These are phyloP conservation scores for Exophiala spinifera DNA, from an alignment of 2,329 filamentous ascomycete species.

Conservation along the genomic window DNA sequence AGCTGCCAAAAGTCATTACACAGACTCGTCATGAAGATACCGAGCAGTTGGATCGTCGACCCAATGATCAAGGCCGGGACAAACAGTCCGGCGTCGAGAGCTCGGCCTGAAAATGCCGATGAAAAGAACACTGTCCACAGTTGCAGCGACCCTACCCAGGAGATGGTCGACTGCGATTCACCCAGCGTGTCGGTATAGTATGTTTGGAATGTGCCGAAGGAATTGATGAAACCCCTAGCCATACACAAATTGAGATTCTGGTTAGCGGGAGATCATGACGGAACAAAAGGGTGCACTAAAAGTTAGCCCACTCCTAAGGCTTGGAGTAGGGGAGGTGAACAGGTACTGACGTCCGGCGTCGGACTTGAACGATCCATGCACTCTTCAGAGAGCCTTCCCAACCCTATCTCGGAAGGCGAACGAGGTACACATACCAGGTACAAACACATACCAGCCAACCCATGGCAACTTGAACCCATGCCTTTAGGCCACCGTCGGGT, in stretches of 20 bases:
- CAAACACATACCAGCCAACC: conserved; percentile 56
- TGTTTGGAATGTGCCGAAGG: conserved; percentile 57
- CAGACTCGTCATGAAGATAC: conserved; percentile 52
- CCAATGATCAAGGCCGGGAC: conserved; percentile 44
- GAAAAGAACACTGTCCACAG: conserved; percentile 50
- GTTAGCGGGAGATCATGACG: neutral
- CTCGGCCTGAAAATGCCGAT: conserved; percentile 51
- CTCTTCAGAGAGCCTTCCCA: too few relatives aligned
- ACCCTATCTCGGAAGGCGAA: neutral
- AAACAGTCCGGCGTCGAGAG: conserved; percentile 53
- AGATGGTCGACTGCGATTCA: conserved; percentile 47
- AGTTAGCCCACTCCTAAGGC: neutral
- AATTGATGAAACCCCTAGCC: conserved; percentile 45
- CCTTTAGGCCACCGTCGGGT: conserved; percentile 41
- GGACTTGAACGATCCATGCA: too few relatives aligned
- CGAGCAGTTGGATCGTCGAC: conserved; percentile 43
- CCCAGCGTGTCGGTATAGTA: conserved; percentile 47
- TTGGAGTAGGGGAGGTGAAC: too few relatives aligned
- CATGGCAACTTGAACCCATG: conserved; percentile 56
- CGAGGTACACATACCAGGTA: conserved; percentile 44
- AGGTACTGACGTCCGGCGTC: too few relatives aligned
- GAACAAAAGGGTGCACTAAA: neutral
- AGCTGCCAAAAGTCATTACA: conserved; percentile 50
- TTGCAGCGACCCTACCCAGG: conserved; percentile 53
- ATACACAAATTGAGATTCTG: neutral